Evolutionary conservation across 495 filamentous ascomycete species (phyloP), one percentile per base, ranked within the genome.

Genomic region (Coniosporium apollinis): DNA sequence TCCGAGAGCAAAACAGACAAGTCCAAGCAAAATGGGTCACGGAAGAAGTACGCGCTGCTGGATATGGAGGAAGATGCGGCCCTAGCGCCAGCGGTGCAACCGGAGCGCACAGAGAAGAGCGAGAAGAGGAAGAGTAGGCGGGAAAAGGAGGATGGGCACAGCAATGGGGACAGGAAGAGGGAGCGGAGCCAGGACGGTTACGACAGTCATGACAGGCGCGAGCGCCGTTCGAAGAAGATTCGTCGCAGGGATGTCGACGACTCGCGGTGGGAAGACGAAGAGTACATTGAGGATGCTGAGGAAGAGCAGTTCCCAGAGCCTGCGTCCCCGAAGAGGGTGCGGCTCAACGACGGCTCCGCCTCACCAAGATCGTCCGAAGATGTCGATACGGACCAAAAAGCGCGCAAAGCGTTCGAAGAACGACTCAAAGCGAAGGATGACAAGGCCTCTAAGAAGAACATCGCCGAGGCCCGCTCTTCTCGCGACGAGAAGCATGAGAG

Each of bases 51-150:
- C 54, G 68, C 74, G 7, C 65, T 92, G 16, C 61, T 92, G 25
- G 76, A 83, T 8, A 91, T 91, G 83, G 79, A 77, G 30, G 80
- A 82, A 19, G 78, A 78, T 4, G 62, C 69, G 24, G 57, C 54
- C 7, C 30, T 50, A 0, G 20, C 33, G 18, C 22, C 33, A 15
- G 16, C 34, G n/a, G 22, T 34, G 18, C 17, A 20, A 10, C 36
- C 44, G 11, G 3, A 5, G 18, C 14, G 24, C 16, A 16, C 20
- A 21, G 19, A 35, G 19, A 28, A 37, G 26, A 18, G 62, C 22
- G 70, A 74, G 35, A 58, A 58, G 15, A 56, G 61, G 5, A 32
- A 16, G 30, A 8, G 9, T 17, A 43, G 51, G 19, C 17, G 49
- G 49, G 39, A 30, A 28, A n/a, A 49, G 47, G 30, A 45, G 6